Percentiles rank a stretch among this genome's conserved stretches.
Conservation (phyloP, 176 grass and related monocot genomes). For the Zoysia pacifica region DNA sequence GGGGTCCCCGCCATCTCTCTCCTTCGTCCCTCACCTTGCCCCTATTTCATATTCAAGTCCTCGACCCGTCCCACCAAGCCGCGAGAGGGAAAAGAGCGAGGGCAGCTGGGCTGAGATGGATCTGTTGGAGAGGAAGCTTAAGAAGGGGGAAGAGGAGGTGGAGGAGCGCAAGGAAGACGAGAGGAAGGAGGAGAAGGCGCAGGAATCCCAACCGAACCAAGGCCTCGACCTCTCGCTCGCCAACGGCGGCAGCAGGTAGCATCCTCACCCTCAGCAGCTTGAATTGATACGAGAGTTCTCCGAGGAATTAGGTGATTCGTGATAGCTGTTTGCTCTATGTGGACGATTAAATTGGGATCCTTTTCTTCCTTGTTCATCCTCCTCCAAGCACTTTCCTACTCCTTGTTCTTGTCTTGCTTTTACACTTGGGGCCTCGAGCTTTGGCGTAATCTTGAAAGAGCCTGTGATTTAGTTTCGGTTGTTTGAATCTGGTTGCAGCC, state of each 20-base stretch:
- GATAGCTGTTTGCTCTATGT: background rate
- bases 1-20: too few species aligned
- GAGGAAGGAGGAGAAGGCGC: background rate
- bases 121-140: conserved; percentile 51
- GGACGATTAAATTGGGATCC: background rate
- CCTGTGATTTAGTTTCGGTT: background rate
- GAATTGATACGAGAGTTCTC: background rate
- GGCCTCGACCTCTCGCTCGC: conserved; percentile 49
- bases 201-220: conserved; percentile 31
- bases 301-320: conserved; percentile 1
- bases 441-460: background rate
- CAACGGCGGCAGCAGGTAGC: conserved; percentile 45
- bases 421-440: background rate
- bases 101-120: conserved; percentile 35
- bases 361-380: background rate
- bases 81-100: background rate
- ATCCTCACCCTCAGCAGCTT: background rate
- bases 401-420: conserved; percentile 7
- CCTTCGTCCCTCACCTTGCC: background rate
- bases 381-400: background rate
- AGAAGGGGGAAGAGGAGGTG: conserved; percentile 36
- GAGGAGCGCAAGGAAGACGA: conserved; percentile 12
- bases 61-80: background rate
- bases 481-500: background rate
- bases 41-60: conserved; percentile 19